phyloP scores from a whole-genome alignment of 1,139 yeast species.

The Saccharomyces hybrid region DNA sequence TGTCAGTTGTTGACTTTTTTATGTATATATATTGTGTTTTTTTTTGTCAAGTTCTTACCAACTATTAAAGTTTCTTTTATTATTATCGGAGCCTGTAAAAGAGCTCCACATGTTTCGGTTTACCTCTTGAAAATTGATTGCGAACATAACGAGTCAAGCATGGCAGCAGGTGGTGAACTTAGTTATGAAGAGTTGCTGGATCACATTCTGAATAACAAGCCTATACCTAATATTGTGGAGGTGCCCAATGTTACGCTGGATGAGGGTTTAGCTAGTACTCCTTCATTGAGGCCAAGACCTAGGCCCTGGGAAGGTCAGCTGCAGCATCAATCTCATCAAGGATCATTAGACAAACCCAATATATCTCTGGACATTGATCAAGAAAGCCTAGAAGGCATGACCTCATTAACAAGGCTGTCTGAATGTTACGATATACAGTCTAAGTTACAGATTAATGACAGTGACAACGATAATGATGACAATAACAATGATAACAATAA shows the following conservation, averaged over 20 bases:
- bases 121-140: neutral
- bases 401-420: neutral
- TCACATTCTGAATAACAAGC: constrained; percentile 23
- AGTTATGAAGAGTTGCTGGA: constrained; percentile 27
- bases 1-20: neutral
- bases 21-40: neutral
- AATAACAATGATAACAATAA: neutral
- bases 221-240: constrained; percentile 24
- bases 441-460: neutral
- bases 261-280: constrained; percentile 11
- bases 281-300: constrained; percentile 18
- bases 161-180: constrained; percentile 9
- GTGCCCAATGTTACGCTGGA: constrained; percentile 22
- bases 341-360: neutral
- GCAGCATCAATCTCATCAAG: neutral
- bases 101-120: neutral
- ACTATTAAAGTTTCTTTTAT: neutral
- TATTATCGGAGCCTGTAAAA: neutral
- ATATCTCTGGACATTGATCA: neutral
- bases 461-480: neutral
- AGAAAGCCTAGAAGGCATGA: neutral
- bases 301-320: constrained; percentile 26
- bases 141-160: too few relatives aligned
- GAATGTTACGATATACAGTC: neutral
- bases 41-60: neutral